A percentile compares a stretch with the other conserved stretches of the same genome.
Evolutionary conservation across 2,329 filamentous ascomycete genomes (phyloP).

Genomic region (Myriosclerotinia scirpicola): DNA sequence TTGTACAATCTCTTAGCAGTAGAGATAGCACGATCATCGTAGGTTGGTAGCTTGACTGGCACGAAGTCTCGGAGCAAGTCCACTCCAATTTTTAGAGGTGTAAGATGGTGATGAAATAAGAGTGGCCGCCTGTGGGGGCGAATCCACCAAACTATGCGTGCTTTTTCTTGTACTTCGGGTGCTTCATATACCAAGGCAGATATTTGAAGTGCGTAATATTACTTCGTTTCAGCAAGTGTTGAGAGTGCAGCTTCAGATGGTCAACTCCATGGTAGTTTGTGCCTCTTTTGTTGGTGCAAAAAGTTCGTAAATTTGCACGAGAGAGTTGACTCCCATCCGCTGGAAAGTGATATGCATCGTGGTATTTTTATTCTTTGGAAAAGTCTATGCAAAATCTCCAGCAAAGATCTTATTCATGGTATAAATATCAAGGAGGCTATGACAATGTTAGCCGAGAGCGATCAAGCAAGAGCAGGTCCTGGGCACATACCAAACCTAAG

Average conservation of each 20-base stretch:
- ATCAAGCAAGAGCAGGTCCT: background rate
- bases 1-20: background rate
- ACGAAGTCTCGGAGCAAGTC: background rate
- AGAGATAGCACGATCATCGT: background rate
- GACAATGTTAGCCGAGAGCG: background rate
- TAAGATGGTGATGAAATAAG: background rate
- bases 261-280: background rate
- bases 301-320: background rate
- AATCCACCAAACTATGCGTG: background rate
- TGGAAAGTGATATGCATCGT: background rate
- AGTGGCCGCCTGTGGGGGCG: background rate
- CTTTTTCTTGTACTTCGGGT: background rate
- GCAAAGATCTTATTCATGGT: background rate
- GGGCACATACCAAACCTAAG: background rate
- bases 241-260: background rate
- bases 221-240: background rate
- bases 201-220: background rate
- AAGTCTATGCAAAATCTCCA: background rate
- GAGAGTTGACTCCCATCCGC: background rate
- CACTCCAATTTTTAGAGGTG: background rate
- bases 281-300: background rate
- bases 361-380: background rate
- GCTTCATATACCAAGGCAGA: background rate
- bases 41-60: no score
- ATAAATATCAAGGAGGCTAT: background rate